Conservation (phyloP, 805 yeast species). For the Ogataea thermomethanolica region DNA sequence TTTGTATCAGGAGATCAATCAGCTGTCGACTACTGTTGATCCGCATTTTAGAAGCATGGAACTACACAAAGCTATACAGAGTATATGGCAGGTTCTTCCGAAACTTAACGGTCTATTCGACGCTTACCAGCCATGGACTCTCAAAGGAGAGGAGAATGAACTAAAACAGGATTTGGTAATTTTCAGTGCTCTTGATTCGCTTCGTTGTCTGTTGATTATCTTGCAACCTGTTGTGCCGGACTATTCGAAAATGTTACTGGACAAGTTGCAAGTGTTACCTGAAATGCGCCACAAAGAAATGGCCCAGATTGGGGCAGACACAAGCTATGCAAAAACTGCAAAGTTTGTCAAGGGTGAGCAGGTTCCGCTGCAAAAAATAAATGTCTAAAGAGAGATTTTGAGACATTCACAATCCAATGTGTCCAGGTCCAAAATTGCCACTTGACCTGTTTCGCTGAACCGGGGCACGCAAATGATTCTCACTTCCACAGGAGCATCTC, state of each 20-base stretch:
- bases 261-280: slow-evolving; percentile 54
- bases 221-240: slow-evolving; percentile 73
- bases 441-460: slow-evolving; percentile 61
- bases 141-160: slow-evolving; percentile 30
- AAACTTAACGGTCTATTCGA: slow-evolving; percentile 68
- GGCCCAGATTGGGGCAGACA: slow-evolving; percentile 56
- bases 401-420: slow-evolving; percentile 56
- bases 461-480: slow-evolving; percentile 66
- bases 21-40: slow-evolving; percentile 30
- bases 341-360: slow-evolving; percentile 30
- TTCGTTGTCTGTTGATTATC: slow-evolving; percentile 63
- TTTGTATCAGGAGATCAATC: slow-evolving; percentile 21
- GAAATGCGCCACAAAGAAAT: slow-evolving; percentile 40
- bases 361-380: slow-evolving; percentile 33
- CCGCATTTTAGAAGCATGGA: slow-evolving; percentile 44
- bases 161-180: slow-evolving; percentile 51
- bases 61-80: slow-evolving; percentile 51
- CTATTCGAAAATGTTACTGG: slow-evolving; percentile 53
- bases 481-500: slow-evolving; percentile 32
- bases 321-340: slow-evolving; percentile 52
- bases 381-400: slow-evolving; percentile 21
- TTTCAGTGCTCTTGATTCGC: slow-evolving; percentile 63
- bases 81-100: slow-evolving; percentile 57
- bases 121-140: slow-evolving; percentile 71
- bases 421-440: slow-evolving; percentile 57